Conservation (phyloP, 257 asterid genomes). For the Linderniella brevidens region DNA sequence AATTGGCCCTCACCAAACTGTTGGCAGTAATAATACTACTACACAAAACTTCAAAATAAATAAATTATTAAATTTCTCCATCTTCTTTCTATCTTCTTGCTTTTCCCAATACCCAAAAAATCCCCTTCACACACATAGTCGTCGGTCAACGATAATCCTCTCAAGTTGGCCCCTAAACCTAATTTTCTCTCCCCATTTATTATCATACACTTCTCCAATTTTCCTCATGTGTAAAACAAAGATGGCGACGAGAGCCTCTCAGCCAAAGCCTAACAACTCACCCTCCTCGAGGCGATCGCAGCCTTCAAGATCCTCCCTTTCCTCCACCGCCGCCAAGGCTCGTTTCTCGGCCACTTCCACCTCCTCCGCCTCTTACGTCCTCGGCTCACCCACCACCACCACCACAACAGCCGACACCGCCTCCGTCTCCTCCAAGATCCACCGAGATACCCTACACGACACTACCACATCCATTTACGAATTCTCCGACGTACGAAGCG, state of each 20-base stretch:
- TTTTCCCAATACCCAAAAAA: too few relatives aligned
- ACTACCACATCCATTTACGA: constrained; percentile 36
- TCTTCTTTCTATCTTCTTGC: too few relatives aligned
- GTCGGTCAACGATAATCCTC: too few relatives aligned
- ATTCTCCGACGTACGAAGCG: constrained; percentile 73
- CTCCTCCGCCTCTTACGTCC: constrained; percentile 18
- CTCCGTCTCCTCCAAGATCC: constrained; percentile 35
- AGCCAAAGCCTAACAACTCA: not conserved
- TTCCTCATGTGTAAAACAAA: not conserved
- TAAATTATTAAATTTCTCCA: too few relatives aligned
- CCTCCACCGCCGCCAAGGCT: constrained; percentile 11
- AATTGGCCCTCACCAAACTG: too few relatives aligned
- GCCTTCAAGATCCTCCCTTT: constrained; percentile 10
- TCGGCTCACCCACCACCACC: constrained; percentile 5
- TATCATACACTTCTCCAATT: not conserved
- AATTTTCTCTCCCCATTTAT: too few relatives aligned
- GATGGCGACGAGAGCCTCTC: constrained; percentile 5
- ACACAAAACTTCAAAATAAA: too few relatives aligned
- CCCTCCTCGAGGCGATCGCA: constrained; percentile 10
- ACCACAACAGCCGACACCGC: constrained; percentile 43
- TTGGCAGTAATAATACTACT: too few relatives aligned
- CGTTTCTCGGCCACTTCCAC: constrained; percentile 19
- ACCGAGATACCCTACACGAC: constrained; percentile 50
- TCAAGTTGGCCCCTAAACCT: too few relatives aligned
- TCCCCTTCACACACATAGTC: too few relatives aligned